Base-by-base conservation (phyloP, 2,329 filamentous ascomycete genomes). In the Tolypocladium inflatum region DNA sequence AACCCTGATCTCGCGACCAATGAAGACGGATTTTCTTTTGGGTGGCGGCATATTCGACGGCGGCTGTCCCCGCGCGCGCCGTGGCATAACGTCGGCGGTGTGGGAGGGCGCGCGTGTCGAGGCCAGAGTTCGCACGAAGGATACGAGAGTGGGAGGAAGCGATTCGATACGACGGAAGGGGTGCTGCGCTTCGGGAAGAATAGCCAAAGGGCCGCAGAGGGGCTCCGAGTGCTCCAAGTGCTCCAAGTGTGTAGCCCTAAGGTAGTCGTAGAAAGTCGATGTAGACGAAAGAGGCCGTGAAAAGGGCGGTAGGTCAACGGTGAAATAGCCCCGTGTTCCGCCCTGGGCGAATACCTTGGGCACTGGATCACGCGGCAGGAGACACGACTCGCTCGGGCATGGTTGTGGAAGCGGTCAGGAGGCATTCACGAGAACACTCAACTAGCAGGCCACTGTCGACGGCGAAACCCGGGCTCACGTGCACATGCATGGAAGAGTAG, bases 1-100 rank as follows among this genome's bases (percentile, higher is more conserved):
- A 1, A 57, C 39, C 51, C 58, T 37, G 17, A 59, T 62, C 43
- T 67, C 58, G 55, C 63, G 63, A 56, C 63, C 64, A 33, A 62
- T 57, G 57, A 68, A 65, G 4, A 67, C 60, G 21, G 65, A 64
- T 1, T 55, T 21, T 0, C 23, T 15, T 10, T 48, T 48, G n/a
- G 50, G 43, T 33, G 45, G 9, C n/a, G 66, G n/a, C 65, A 66
- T 68, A 11, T 13, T 30, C 37, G 35, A 10, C 26, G 1, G 30
- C 39, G 35, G 10, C 26, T 11, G 30, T 9, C 4, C n/a, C 10
- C 30, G 37, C 7, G 15, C 17, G 15, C 7, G 13, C 19, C 13
- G 23, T 23, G 35, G 17, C 2, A 41, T 38, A 41, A 19, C 38
- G 26, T 30, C 23, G 9, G 17, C 4, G 15, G 38, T 19, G 13